Conservation (phyloP, 352 stramenopile genomes). For the Globisporangium echinulatum region DNA sequence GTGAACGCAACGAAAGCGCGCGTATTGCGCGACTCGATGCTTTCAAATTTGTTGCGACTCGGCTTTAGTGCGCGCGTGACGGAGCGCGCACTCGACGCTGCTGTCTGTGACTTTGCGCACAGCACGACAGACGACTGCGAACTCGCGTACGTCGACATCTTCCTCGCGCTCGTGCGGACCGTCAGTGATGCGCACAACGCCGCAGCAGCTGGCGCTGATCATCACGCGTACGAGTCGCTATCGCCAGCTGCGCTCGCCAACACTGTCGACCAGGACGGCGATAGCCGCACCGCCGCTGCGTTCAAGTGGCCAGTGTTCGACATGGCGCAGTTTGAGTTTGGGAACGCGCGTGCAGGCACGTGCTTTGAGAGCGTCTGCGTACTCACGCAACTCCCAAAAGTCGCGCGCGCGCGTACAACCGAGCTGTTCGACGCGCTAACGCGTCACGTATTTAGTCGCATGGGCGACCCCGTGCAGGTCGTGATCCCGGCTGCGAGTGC, state of each 20-base stretch:
- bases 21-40: constrained; percentile 52
- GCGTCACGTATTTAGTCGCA: constrained; percentile 71
- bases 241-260: neutral
- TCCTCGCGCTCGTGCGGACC: constrained; percentile 68
- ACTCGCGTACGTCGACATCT: constrained; percentile 77
- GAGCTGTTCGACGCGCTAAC: constrained; percentile 74
- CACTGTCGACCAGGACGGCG: neutral
- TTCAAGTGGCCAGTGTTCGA: constrained; percentile 87
- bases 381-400: constrained; percentile 72
- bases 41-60: constrained; percentile 34
- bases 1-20: constrained; percentile 62
- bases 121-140: constrained; percentile 60
- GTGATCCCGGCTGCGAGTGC: constrained; percentile 61
- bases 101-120: constrained; percentile 55
- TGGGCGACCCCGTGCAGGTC: constrained; percentile 78
- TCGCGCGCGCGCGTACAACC: constrained; percentile 65
- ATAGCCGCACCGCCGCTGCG: constrained; percentile 10
- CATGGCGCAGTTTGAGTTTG: constrained; percentile 87
- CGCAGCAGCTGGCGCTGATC: constrained; percentile 1
- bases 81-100: constrained; percentile 43
- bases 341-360: constrained; percentile 62
- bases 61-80: constrained; percentile 42
- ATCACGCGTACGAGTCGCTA: no score
- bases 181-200: constrained; percentile 68
- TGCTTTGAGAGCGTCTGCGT: constrained; percentile 83